Percentiles rank a stretch among this genome's conserved stretches.
phyloP scores from a whole-genome alignment of 441 rosid species.

The California macrophylla region DNA sequence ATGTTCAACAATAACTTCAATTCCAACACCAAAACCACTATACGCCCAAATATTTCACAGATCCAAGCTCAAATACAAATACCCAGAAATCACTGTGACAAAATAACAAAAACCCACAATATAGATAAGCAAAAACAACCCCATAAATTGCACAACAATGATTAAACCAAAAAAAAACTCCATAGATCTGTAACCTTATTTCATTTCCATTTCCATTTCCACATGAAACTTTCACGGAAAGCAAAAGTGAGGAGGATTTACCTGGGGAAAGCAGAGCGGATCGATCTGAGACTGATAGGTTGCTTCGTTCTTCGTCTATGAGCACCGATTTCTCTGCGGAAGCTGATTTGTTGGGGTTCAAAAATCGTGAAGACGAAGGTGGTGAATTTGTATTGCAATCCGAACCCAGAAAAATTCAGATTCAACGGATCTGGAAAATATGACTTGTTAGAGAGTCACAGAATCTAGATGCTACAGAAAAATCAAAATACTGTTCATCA shows the following conservation, averaged over 20 bases:
- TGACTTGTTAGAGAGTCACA: not conserved
- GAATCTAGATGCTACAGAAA: not conserved
- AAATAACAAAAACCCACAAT: not conserved
- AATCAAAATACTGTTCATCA: not conserved
- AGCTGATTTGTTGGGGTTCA: not conserved
- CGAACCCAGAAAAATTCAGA: not conserved
- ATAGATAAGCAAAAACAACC: not conserved
- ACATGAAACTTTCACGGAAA: not conserved
- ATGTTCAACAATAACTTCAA: not conserved
- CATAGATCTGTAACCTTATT: not conserved
- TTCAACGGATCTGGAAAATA: not conserved
- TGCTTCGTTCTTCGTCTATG: not conserved
- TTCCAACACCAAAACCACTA: not conserved
- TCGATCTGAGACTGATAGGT: not conserved
- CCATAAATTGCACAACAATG: not conserved
- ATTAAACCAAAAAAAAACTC: not conserved
- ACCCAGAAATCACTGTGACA: not conserved
- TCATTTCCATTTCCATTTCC: not conserved
- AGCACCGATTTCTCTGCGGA: not conserved
- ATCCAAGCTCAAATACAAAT: not conserved
- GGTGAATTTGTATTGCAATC: not conserved
- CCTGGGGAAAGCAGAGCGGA: not conserved
- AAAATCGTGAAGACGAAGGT: not conserved
- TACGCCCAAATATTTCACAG: conserved; percentile 8
- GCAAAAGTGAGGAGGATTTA: not conserved